Base-by-base conservation (phyloP, 257 asterid genomes). In the Henckelia pumila region DNA sequence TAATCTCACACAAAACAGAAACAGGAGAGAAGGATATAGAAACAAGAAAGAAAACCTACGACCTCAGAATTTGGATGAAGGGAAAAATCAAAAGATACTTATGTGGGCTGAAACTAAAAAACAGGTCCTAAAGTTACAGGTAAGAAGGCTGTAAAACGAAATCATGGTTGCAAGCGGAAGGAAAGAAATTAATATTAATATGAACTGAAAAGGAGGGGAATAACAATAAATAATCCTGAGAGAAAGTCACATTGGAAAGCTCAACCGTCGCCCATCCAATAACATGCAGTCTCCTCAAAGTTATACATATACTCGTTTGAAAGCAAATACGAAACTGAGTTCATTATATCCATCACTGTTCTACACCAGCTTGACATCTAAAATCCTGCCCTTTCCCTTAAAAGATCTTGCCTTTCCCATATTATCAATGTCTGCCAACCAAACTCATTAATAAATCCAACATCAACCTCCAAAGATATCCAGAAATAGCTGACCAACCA, bases 401-500 rank as follows among this genome's bases (percentile, higher is more conserved):
- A 56, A 26, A 19, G 24, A 44, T 6, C 66, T 76, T 64, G 13
- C 73, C 70, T 70, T 61, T 53, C 64, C 53, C 70, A 72, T 69
- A 63, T 72, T 69, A 63, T 72, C 79, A 76, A 62, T 9, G 22
- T 66, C n/a, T 47, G 23, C 59, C 47, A 44, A 17, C 37, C 61
- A 40, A 40, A 50, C 22, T 65, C 59, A 33, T 49, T 59, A 33
- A 76, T 35, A 61, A 76, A 63, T 59, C 60, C 60, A 21, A 66
- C 69, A 64, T 74, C 69, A 63, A 64, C 35, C 65, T 63, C 70
- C 50, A 26, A 22, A 47, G 30, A 24, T 17, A 20, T 63, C 66
- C 25, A 61, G 68, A 72, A 73, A 72, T 40, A 60, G 80, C 73
- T 53, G 63, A 77, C 75, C 75, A 52, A 66, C 78, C 78, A 63